Percentiles rank a stretch among this genome's conserved stretches.
Evolutionary conservation across 2,329 filamentous ascomycete species (phyloP).

Genomic region (Aspergillus fumigatiaffinis): DNA sequence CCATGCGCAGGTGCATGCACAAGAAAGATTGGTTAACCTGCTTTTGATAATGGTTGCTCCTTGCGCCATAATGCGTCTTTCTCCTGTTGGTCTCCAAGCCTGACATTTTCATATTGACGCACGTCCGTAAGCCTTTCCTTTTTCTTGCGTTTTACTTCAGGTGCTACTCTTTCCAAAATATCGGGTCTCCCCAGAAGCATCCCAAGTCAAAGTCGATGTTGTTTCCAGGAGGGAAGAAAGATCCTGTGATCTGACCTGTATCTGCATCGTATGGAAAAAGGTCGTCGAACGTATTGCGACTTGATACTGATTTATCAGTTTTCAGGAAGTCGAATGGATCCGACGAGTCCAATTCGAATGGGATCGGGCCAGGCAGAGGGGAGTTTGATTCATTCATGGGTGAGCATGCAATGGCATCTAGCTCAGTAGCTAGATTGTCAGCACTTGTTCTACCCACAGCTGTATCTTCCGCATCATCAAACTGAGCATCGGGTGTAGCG

Average conservation of each 20-base stretch:
- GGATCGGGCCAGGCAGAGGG: conserved; percentile 14
- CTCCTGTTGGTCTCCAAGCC: not conserved
- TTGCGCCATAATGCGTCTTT: not conserved
- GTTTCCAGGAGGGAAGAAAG: conserved; percentile 30
- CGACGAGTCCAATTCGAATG: conserved; percentile 19
- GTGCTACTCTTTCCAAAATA: conserved; percentile 15
- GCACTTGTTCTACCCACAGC: conserved; percentile 3
- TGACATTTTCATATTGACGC: not conserved
- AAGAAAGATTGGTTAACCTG: not conserved
- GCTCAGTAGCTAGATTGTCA: conserved; percentile 14
- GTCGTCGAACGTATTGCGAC: conserved; percentile 24
- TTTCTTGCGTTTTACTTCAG: not conserved
- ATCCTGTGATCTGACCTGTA: conserved; percentile 36
- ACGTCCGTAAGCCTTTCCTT: not conserved
- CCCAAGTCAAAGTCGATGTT: conserved; percentile 31
- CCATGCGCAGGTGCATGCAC: too few relatives aligned
- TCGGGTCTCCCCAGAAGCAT: conserved; percentile 30
- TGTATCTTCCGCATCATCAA: conserved; percentile 15
- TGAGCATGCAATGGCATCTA: conserved; percentile 21
- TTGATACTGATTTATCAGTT: conserved; percentile 22
- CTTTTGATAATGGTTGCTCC: not conserved
- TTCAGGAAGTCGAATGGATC: conserved; percentile 27
- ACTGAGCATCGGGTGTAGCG: conserved; percentile 12
- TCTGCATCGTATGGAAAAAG: conserved; percentile 32
- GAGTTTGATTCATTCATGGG: conserved; percentile 22